These are phyloP conservation scores for Penicillium fuscoglaucum DNA, from an alignment of 2,329 filamentous ascomycete species.

Conservation along the genomic window DNA sequence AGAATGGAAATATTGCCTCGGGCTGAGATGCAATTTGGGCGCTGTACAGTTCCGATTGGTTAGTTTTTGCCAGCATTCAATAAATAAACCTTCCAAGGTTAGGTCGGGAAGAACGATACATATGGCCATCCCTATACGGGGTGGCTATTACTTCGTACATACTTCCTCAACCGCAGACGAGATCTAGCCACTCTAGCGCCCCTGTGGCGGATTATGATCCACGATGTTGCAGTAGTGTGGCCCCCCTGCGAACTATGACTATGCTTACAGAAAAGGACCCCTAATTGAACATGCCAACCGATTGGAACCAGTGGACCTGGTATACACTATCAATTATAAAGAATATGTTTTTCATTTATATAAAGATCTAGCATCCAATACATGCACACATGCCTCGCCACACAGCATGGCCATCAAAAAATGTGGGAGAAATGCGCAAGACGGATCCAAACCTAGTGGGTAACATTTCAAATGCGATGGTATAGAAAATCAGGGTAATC, in stretches of 20 bases:
- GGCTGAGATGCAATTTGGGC: conserved; percentile 1
- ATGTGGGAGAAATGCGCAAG: conserved; percentile 7
- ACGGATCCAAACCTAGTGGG: conserved; percentile 11
- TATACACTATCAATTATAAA: background rate
- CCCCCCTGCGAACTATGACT: background rate
- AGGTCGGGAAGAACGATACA: background rate
- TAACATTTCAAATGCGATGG: conserved; percentile 20
- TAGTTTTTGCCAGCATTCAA: background rate
- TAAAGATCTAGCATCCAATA: conserved; percentile 3
- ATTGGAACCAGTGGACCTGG: background rate
- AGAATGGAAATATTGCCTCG: conserved; percentile 1
- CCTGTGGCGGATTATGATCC: conserved; percentile 3
- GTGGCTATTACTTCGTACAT: background rate
- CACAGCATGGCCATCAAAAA: conserved; percentile 8
- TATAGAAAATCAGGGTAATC: conserved; percentile 27
- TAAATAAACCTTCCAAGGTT: background rate
- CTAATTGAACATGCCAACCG: background rate
- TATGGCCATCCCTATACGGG: background rate
- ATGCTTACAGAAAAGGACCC: background rate
- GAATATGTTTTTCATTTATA: background rate
- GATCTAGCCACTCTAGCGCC: conserved; percentile 7
- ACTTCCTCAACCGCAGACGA: background rate
- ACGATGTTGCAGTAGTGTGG: background rate
- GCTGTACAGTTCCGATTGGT: conserved; percentile 7
- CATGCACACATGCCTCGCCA: conserved; percentile 7